Evolutionary conservation across 139 green algal genomes (phyloP).

Genomic region (Picochlorum sp.): DNA sequence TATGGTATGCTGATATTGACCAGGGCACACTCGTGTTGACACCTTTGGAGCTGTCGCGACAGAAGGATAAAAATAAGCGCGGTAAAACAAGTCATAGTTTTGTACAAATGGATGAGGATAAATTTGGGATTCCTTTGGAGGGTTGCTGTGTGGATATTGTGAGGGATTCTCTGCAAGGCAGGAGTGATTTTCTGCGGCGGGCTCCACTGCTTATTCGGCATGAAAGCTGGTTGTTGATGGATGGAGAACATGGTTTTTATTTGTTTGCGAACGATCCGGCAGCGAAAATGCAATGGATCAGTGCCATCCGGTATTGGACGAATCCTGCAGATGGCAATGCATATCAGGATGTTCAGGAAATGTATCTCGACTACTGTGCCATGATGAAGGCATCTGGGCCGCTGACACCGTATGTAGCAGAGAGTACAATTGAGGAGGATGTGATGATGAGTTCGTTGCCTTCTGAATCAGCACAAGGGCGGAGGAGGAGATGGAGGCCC

Average conservation of each 20-base stretch:
- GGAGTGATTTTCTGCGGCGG: slow-evolving; percentile 19
- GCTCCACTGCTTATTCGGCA: slow-evolving; percentile 44
- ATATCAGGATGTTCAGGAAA: slow-evolving; percentile 10
- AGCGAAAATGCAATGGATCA: slow-evolving; percentile 28
- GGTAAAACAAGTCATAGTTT: not conserved
- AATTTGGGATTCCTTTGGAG: slow-evolving; percentile 24
- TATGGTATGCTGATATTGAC: slow-evolving; percentile 19
- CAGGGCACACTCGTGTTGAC: slow-evolving; percentile 26
- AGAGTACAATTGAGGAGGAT: slow-evolving; percentile 4
- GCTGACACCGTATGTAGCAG: not conserved
- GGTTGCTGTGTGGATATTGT: slow-evolving; percentile 30
- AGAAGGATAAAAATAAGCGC: not conserved
- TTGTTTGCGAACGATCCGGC: slow-evolving; percentile 33
- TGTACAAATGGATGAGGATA: slow-evolving; percentile 4
- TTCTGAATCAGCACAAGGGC: not conserved
- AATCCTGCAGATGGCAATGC: slow-evolving; percentile 4
- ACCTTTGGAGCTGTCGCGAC: not conserved
- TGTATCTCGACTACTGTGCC: slow-evolving; percentile 19
- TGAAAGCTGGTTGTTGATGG: slow-evolving; percentile 27
- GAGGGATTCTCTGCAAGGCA: slow-evolving; percentile 22
- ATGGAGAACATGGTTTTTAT: slow-evolving; percentile 27
- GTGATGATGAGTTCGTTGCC: too few species aligned
- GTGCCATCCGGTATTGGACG: slow-evolving; percentile 27
- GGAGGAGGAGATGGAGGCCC: not conserved
- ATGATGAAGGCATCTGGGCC: slow-evolving; percentile 8